These are phyloP conservation scores for Chenopodium suecicum DNA, from an alignment of 148 eudicot genomes.

Conservation along the genomic window DNA sequence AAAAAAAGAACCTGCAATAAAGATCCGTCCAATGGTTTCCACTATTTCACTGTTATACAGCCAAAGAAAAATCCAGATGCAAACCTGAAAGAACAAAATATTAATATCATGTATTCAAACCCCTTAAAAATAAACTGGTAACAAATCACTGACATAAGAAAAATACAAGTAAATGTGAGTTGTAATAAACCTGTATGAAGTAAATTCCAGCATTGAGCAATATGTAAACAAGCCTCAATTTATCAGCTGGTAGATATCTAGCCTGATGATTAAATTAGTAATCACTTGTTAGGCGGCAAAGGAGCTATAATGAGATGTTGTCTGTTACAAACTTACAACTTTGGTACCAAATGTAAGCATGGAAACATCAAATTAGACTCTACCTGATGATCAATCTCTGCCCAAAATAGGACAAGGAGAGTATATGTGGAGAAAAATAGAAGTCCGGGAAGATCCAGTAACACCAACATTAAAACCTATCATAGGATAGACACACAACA, in stretches of 20 bases:
- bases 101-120: background rate
- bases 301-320: background rate
- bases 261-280: conserved; percentile 58
- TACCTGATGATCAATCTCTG: conserved; percentile 93
- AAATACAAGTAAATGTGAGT: conserved; percentile 1
- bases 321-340: background rate
- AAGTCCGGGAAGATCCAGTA: conserved; percentile 84
- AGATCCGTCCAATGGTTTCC: conserved; percentile 67
- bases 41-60: conserved; percentile 51
- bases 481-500: background rate
- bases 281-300: conserved; percentile 8
- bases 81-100: conserved; percentile 40
- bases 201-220: conserved; percentile 63
- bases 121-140: background rate
- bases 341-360: background rate
- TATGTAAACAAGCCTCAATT: conserved; percentile 56
- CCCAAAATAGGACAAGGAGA: conserved; percentile 96
- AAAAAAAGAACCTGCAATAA: conserved; percentile 64
- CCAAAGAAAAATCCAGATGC: conserved; percentile 81
- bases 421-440: conserved; percentile 89
- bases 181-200: conserved; percentile 61
- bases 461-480: conserved; percentile 59
- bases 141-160: background rate
- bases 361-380: background rate
- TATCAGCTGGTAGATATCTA: conserved; percentile 78